A percentile compares a stretch with the other conserved stretches of the same genome.
These are phyloP conservation scores for Tolypocladium guangdongense DNA, from an alignment of 2,329 filamentous ascomycete genomes.

Conservation along the genomic window DNA sequence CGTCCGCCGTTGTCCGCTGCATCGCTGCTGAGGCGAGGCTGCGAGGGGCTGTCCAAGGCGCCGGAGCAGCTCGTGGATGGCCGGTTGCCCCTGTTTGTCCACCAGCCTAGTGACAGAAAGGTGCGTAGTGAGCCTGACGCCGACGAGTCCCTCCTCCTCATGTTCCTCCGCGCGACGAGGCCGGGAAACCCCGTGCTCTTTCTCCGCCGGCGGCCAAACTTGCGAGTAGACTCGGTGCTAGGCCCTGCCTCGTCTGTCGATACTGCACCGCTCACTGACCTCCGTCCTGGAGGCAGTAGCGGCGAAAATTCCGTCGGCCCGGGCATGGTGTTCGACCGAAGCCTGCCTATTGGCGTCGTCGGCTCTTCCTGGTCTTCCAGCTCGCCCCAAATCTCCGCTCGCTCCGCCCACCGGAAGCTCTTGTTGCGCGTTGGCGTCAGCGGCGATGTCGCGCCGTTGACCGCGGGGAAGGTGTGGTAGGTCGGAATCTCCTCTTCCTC, in stretches of 20 bases:
- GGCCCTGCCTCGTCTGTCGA: constrained; percentile 16
- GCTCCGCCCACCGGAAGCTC: constrained; percentile 51
- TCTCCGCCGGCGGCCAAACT: constrained; percentile 32
- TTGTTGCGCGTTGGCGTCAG: constrained; percentile 33
- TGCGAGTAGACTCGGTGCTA: constrained; percentile 19
- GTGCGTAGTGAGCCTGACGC: constrained; percentile 40
- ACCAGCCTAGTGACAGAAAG: constrained; percentile 47
- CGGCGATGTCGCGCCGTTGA: constrained; percentile 24
- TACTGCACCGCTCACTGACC: constrained; percentile 18
- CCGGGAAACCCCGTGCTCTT: constrained; percentile 53
- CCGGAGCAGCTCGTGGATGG: constrained; percentile 4
- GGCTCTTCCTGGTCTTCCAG: constrained; percentile 60
- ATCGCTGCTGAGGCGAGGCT: constrained; percentile 10
- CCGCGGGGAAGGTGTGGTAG: constrained; percentile 37
- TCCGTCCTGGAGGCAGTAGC: constrained; percentile 23
- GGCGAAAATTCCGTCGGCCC: constrained; percentile 27
- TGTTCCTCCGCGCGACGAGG: constrained; percentile 40
- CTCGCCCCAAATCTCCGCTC: constrained; percentile 78
- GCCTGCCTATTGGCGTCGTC: constrained; percentile 26
- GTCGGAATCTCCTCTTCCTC: constrained; percentile 30
- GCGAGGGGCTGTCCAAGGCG: constrained; percentile 3
- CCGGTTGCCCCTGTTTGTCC: constrained; percentile 16
- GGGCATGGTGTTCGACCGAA: constrained; percentile 39
- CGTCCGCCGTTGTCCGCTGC: constrained; percentile 5
- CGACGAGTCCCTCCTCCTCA: constrained; percentile 25